A percentile compares a stretch with the other conserved stretches of the same genome.
phyloP scores from a whole-genome alignment of 2,329 filamentous ascomycete species.

The Ophiostoma quercus region DNA sequence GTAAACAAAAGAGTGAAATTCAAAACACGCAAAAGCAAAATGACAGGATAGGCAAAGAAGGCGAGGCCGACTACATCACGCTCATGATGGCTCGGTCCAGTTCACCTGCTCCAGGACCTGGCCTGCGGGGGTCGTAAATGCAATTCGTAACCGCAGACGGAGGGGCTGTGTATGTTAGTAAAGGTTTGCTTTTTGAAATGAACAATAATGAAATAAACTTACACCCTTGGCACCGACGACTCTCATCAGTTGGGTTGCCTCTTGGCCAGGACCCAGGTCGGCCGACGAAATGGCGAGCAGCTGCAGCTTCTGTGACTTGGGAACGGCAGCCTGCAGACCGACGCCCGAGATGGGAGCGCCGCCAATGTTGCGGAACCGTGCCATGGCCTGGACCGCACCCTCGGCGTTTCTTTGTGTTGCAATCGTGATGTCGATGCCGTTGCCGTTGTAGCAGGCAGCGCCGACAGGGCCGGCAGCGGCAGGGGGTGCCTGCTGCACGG shows the following conservation, averaged over 20 bases:
- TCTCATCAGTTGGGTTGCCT: conserved; percentile 87
- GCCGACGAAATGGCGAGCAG: conserved; percentile 81
- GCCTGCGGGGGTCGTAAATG: conserved; percentile 65
- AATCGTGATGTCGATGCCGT: conserved; percentile 75
- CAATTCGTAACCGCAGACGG: conserved; percentile 78
- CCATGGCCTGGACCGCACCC: conserved; percentile 72
- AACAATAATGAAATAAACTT: conserved; percentile 45
- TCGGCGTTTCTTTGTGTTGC: conserved; percentile 78
- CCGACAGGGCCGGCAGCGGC: conserved; percentile 46
- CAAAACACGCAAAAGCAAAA: conserved; percentile 1
- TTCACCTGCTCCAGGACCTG: conserved; percentile 88
- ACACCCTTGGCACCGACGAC: conserved; percentile 81
- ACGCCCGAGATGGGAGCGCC: conserved; percentile 65
- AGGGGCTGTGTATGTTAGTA: conserved; percentile 57
- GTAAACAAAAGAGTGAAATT: background rate
- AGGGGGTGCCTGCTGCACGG: conserved; percentile 33
- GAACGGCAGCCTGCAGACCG: conserved; percentile 87
- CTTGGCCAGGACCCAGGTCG: conserved; percentile 69
- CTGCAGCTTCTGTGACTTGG: conserved; percentile 92
- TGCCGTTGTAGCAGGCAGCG: conserved; percentile 77
- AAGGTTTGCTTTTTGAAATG: background rate
- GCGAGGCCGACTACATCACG: background rate
- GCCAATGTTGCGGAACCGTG: conserved; percentile 75
- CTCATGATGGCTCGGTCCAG: conserved; percentile 72
- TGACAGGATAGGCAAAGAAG: background rate